Base-by-base conservation (phyloP, 805 yeast species). In the Candida manassasensis region DNA sequence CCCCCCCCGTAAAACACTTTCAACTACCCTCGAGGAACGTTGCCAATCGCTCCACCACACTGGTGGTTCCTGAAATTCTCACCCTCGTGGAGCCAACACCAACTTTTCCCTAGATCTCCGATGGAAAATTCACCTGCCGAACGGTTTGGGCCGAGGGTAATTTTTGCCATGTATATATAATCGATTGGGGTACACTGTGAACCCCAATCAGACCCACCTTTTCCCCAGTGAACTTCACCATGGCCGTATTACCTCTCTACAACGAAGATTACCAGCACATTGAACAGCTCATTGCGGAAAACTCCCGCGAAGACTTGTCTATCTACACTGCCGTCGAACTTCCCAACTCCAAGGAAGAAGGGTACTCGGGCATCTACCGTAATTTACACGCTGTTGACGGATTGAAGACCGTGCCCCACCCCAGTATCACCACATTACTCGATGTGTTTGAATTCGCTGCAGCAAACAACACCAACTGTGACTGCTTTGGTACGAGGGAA, bases 401-500 rank as follows among this genome's bases (percentile, higher is more conserved):
- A 18, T 47, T 62, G 32, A 57, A 72, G 15, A 55, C 60, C 10
- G 33, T 29, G 41, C 58, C 74, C n/a, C 71, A 72, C 41, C 69
- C 73, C 1, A 48, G 59, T 1, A 52, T 78, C 36, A 47, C 52
- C 37, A 77, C 81, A 0, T 60, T 65, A 29, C 60, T 64, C 46
- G 65, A 62, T 14, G 52, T 72, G 34, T 75, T 77, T 52, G 58
- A 62, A 39, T 60, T 63, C 35, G 48, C 76, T 1, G 67, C 55
- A 2, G 48, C 50, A n/a, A 38, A 49, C 12, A 61, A 59, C 46
- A 64, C 67, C 1, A 37, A 63, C 6, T 43, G 52, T 25, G 65
- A 61, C 7, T 69, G 78, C 39, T 55, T 78, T 26, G 84, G 83
- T 29, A 38, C 53, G 24, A 57, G 81, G 51, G 43, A 39, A 3